Percentiles rank a stretch among this genome's conserved stretches.
Evolutionary conservation across 148 eudicot species (phyloP).

Genomic region (Drosera capensis): DNA sequence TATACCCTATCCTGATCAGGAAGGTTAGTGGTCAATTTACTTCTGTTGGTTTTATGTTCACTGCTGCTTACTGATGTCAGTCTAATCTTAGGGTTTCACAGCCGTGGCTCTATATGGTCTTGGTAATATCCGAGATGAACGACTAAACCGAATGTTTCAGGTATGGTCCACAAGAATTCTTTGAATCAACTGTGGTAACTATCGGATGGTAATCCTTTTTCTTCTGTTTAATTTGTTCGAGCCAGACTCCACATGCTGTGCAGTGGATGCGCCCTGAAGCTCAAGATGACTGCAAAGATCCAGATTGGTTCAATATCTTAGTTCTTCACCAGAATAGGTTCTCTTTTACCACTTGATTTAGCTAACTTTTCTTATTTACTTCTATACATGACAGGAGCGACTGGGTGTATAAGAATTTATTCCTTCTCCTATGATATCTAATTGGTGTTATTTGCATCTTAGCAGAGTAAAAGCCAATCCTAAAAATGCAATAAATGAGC

Average conservation of each 20-base stretch:
- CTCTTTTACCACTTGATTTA: not conserved
- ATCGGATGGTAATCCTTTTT: not conserved
- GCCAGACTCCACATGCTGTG: constrained; percentile 92
- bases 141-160: constrained; percentile 99
- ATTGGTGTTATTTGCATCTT: constrained; percentile 3
- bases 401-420: too few species aligned
- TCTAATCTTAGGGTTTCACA: constrained; percentile 55
- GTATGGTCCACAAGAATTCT: constrained; percentile 13
- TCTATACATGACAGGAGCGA: too few species aligned
- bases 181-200: too few species aligned
- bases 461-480: constrained; percentile 95
- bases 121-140: constrained; percentile 97
- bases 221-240: constrained; percentile 8
- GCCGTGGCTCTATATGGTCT: constrained; percentile 94
- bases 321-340: constrained; percentile 96
- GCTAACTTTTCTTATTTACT: not conserved
- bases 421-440: too few species aligned
- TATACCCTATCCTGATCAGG: constrained; percentile 78
- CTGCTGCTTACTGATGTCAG: constrained; percentile 3
- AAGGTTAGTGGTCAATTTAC: constrained; percentile 38
- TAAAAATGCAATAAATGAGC: constrained; percentile 99
- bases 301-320: constrained; percentile 96
- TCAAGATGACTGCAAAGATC: constrained; percentile 63
- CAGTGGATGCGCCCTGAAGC: constrained; percentile 99
- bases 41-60: not conserved